phyloP scores from a whole-genome alignment of 345 rosid genomes.

The Hibiscus trionum region DNA sequence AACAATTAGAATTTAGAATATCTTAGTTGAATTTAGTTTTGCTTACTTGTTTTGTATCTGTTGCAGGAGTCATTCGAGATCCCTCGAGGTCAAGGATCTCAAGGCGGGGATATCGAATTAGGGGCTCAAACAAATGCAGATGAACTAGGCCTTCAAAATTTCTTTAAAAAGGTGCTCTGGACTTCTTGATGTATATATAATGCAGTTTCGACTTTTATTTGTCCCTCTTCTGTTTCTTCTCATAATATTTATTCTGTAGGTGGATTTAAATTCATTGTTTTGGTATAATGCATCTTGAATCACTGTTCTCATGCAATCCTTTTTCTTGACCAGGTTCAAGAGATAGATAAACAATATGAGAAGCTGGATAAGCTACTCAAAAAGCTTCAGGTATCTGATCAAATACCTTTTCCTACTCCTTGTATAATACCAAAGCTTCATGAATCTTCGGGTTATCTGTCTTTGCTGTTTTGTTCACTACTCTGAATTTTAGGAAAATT shows the following conservation, averaged over 20 bases:
- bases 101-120: conserved; percentile 66
- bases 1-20: background rate
- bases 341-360: conserved; percentile 75
- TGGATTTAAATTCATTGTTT: background rate
- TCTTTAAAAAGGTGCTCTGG: conserved; percentile 55
- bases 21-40: background rate
- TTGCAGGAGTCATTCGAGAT: conserved; percentile 76
- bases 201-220: background rate
- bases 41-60: conserved; percentile 6
- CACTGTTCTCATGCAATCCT: background rate
- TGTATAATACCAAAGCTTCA: background rate
- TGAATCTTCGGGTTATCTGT: background rate
- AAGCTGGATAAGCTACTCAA: conserved; percentile 74
- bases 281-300: background rate
- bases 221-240: background rate
- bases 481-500: background rate
- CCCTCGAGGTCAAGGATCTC: conserved; percentile 55
- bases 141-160: conserved; percentile 63
- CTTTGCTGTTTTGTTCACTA: background rate
- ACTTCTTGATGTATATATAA: background rate
- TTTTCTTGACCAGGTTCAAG: conserved; percentile 52
- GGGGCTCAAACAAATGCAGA: conserved; percentile 59
- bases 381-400: conserved; percentile 70
- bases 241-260: background rate
- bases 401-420: background rate